Percentiles rank a stretch among this genome's conserved stretches.
These are phyloP conservation scores for Suillus subluteus DNA, from an alignment of 768 basidiomycete genomes.

Conservation along the genomic window DNA sequence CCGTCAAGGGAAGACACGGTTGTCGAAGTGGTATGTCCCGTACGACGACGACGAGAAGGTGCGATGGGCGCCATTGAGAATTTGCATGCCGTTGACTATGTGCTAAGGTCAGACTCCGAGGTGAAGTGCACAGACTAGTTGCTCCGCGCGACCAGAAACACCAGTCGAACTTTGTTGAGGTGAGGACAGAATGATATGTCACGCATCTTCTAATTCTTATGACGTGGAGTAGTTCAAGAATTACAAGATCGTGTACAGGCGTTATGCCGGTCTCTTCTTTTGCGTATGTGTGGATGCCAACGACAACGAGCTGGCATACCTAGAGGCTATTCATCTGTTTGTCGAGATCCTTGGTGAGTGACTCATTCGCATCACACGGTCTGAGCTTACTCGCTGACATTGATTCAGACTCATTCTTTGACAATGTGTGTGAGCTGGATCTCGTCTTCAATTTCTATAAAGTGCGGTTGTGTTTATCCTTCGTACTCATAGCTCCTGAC, in stretches of 20 bases:
- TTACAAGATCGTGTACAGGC: slow-evolving; percentile 95
- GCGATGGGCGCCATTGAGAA: slow-evolving; percentile 12
- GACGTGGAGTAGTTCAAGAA: slow-evolving; percentile 78
- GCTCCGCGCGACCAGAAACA: slow-evolving; percentile 98
- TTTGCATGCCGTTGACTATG: neutral
- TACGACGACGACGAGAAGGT: slow-evolving; percentile 99
- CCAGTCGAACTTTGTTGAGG: slow-evolving; percentile 99
- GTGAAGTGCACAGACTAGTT: slow-evolving; percentile 95
- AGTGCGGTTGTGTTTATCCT: slow-evolving; percentile 39
- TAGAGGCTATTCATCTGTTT: slow-evolving; percentile 97
- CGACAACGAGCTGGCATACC: slow-evolving; percentile 96
- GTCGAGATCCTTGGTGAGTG: slow-evolving; percentile 92
- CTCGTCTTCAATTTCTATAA: slow-evolving; percentile 99
- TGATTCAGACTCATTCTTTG: slow-evolving; percentile 89
- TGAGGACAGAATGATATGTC: slow-evolving; percentile 30
- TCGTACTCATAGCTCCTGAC: slow-evolving; percentile 12
- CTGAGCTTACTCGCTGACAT: neutral
- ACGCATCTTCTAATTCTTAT: slow-evolving; percentile 9
- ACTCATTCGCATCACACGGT: neutral
- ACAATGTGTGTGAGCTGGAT: slow-evolving; percentile 98
- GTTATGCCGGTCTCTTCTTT: slow-evolving; percentile 98
- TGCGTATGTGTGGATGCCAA: slow-evolving; percentile 97
- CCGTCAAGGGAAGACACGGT: slow-evolving; percentile 94
- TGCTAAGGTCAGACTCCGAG: slow-evolving; percentile 82
- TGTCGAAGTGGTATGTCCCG: slow-evolving; percentile 99